Evolutionary conservation across 2,329 filamentous ascomycete genomes (phyloP).

Genomic region (Rhynchosporium agropyri): DNA sequence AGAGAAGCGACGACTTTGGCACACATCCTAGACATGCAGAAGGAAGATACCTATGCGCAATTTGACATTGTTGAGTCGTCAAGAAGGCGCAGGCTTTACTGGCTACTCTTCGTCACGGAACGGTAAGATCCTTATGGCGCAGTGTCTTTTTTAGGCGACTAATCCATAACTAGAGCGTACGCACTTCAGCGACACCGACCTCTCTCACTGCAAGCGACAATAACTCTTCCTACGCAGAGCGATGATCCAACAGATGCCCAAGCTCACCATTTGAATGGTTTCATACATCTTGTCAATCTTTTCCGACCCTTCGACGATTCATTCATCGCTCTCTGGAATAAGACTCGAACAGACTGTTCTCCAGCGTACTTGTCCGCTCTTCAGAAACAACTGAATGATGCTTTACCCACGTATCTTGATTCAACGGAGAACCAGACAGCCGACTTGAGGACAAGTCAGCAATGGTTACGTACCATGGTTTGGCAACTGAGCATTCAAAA

Average conservation of each 20-base stretch:
- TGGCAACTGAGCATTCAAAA: conserved; percentile 65
- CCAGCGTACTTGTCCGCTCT: conserved; percentile 58
- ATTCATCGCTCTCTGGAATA: conserved; percentile 68
- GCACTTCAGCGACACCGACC: conserved; percentile 71
- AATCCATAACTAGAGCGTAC: conserved; percentile 57
- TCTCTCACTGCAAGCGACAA: conserved; percentile 69
- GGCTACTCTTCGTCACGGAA: conserved; percentile 73
- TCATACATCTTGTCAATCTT: conserved; percentile 62
- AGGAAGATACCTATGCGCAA: conserved; percentile 63
- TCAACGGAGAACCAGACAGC: conserved; percentile 55
- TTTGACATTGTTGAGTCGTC: conserved; percentile 62
- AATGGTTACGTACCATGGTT: conserved; percentile 65
- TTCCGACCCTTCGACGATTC: conserved; percentile 68
- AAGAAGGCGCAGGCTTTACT: conserved; percentile 68
- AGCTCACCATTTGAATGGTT: conserved; percentile 56
- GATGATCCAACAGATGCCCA: conserved; percentile 62
- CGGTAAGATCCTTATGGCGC: conserved; percentile 50
- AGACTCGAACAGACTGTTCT: conserved; percentile 60
- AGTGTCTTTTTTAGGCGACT: background rate
- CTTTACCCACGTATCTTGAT: conserved; percentile 54
- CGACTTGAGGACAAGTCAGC: conserved; percentile 61
- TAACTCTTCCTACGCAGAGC: conserved; percentile 63
- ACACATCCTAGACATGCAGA: conserved; percentile 61
- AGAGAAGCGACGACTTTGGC: conserved; percentile 75
- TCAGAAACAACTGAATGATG: conserved; percentile 64